phyloP scores from a whole-genome alignment of 768 basidiomycete species.

The Boletus speciosus region DNA sequence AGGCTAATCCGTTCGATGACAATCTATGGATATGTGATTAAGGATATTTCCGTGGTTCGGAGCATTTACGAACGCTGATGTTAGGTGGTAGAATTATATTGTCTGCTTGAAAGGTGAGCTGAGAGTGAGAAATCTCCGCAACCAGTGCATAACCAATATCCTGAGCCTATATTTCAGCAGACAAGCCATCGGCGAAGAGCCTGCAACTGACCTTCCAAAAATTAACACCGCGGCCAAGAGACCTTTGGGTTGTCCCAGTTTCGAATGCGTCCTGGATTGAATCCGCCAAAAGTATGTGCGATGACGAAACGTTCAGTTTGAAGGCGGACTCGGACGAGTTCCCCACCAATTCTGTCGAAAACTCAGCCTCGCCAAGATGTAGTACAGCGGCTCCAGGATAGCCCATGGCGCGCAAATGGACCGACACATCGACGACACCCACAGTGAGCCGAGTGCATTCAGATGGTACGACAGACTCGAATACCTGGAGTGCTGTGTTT shows the following conservation, averaged over 20 bases:
- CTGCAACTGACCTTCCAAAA: constrained; percentile 63
- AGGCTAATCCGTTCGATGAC: constrained; percentile 51
- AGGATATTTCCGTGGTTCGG: background rate
- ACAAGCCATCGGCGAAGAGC: background rate
- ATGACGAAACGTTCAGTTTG: constrained; percentile 43
- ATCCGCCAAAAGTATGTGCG: constrained; percentile 55
- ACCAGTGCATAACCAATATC: constrained; percentile 66
- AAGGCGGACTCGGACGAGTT: constrained; percentile 56
- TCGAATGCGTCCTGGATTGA: constrained; percentile 38
- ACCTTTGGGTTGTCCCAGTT: constrained; percentile 17
- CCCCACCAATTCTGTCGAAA: constrained; percentile 71
- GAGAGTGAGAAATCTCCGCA: constrained; percentile 52
- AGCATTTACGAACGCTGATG: constrained; percentile 36
- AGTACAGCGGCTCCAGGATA: constrained; percentile 65
- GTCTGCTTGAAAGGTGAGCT: constrained; percentile 38
- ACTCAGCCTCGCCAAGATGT: constrained; percentile 61
- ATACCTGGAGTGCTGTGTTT: constrained; percentile 49
- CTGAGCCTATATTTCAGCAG: constrained; percentile 32
- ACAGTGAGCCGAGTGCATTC: constrained; percentile 77
- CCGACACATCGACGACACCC: constrained; percentile 60
- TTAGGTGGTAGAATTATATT: constrained; percentile 30
- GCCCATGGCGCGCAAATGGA: constrained; percentile 54
- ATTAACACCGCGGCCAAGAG: constrained; percentile 35
- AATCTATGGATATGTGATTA: constrained; percentile 40
- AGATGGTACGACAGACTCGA: constrained; percentile 88